These are phyloP conservation scores for Gentiana dahurica DNA, from an alignment of 257 asterid species.

Conservation along the genomic window DNA sequence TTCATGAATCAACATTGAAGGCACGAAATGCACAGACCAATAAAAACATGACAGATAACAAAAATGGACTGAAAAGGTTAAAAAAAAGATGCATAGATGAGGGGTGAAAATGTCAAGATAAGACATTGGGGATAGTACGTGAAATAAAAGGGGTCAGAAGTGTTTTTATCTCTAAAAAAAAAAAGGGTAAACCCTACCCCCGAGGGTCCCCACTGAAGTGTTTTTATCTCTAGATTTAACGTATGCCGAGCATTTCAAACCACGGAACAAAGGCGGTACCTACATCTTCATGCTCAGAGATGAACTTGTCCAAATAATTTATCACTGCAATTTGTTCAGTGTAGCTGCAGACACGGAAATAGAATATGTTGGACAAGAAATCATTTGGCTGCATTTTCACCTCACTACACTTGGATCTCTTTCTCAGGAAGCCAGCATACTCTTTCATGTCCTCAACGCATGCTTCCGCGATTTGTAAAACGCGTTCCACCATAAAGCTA, in stretches of 20 bases:
- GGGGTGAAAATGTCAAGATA: no score
- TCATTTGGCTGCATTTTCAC: constrained; percentile 42
- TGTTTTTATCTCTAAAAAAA: no score
- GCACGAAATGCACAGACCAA: not conserved
- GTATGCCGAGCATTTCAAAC: not conserved
- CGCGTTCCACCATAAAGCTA: constrained; percentile 95
- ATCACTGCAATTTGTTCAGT: constrained; percentile 84
- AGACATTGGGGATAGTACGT: no score
- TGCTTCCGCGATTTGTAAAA: constrained; percentile 82
- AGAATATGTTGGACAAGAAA: constrained; percentile 71
- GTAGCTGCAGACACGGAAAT: constrained; percentile 79
- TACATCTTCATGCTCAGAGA: constrained; percentile 81
- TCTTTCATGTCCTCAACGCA: constrained; percentile 75
- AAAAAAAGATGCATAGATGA: no score
- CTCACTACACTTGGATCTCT: constrained; percentile 35
- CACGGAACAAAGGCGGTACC: constrained; percentile 21
- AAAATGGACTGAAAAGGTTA: no score
- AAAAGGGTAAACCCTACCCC: no score
- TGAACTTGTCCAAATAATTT: constrained; percentile 76
- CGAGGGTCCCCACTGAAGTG: no score
- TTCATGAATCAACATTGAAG: not conserved
- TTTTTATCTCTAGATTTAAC: not conserved
- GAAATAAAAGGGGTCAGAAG: no score
- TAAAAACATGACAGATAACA: no score
- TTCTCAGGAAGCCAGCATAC: constrained; percentile 46